Conservation (phyloP, 192 early-diverging fungal genomes). For the Gryganskiella cystojenkinii region DNA sequence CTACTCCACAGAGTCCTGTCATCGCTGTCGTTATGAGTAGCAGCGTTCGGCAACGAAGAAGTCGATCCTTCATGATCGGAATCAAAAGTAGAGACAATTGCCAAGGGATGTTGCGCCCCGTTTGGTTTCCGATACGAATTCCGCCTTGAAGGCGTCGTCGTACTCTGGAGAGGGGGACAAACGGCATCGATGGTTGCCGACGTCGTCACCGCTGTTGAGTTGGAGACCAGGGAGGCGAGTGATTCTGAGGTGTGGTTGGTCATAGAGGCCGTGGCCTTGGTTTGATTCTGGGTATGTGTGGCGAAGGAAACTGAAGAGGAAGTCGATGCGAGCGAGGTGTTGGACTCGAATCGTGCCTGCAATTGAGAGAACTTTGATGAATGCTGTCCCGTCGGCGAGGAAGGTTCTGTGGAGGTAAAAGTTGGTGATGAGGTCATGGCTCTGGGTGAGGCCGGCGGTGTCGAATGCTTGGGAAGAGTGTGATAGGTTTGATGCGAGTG, state of each 20-base stretch:
- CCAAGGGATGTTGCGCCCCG: constrained; percentile 27
- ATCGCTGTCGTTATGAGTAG: too few species aligned
- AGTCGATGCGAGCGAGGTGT: not conserved
- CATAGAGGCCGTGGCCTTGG: constrained; percentile 26
- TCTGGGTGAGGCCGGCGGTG: too few species aligned
- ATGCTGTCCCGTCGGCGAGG: too few species aligned
- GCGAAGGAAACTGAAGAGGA: not conserved
- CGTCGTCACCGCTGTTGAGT: constrained; percentile 2
- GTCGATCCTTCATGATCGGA: not conserved
- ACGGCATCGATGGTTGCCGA: not conserved
- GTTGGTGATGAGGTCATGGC: too few species aligned
- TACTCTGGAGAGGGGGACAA: not conserved
- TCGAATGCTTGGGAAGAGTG: too few species aligned
- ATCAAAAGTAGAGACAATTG: constrained; percentile 33
- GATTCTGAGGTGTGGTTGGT: constrained; percentile 16
- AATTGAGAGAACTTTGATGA: too few species aligned
- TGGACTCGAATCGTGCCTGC: not conserved
- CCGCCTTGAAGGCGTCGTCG: constrained; percentile 1
- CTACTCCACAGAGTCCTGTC: too few species aligned
- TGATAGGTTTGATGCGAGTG: too few species aligned
- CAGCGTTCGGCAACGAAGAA: too few species aligned
- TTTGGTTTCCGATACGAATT: constrained; percentile 7
- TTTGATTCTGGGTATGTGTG: not conserved
- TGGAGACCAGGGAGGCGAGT: constrained; percentile 16
- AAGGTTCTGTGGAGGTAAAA: too few species aligned